Percentiles rank a stretch among this genome's conserved stretches.
Conservation (phyloP, 257 asterid species). For the Craterostigma plantagineum region DNA sequence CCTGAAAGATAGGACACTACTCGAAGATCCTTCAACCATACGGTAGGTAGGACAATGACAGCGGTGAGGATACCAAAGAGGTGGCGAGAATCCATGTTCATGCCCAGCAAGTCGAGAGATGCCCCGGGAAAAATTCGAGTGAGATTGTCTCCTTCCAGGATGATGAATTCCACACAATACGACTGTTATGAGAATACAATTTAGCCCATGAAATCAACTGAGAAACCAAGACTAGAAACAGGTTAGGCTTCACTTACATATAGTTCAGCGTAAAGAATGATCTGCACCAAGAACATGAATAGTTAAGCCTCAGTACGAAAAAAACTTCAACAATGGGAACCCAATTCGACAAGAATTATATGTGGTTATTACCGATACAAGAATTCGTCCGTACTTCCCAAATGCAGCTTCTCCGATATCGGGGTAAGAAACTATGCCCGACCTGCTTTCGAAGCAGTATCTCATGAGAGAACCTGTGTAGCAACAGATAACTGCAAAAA, state of each 20-base stretch:
- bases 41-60: conserved; percentile 52
- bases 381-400: conserved; percentile 56
- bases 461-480: conserved; percentile 73
- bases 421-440: conserved; percentile 49
- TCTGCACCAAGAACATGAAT: conserved; percentile 32
- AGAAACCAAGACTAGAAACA: conserved; percentile 3
- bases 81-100: conserved; percentile 43
- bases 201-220: conserved; percentile 6
- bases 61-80: conserved; percentile 36
- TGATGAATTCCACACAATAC: conserved; percentile 62
- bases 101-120: conserved; percentile 27
- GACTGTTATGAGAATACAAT: conserved; percentile 23
- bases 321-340: too few relatives aligned
- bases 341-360: background rate
- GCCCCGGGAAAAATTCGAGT: conserved; percentile 52
- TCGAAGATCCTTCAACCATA: conserved; percentile 69
- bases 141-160: conserved; percentile 74
- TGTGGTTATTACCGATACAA: conserved; percentile 40
- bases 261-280: conserved; percentile 61
- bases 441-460: conserved; percentile 51
- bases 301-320: too few relatives aligned
- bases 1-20: conserved; percentile 77
- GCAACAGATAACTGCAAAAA: conserved; percentile 62
- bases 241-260: conserved; percentile 34
- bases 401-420: conserved; percentile 88